phyloP scores from a whole-genome alignment of 73 alveolate genomes.

The Uronychia binucleata region DNA sequence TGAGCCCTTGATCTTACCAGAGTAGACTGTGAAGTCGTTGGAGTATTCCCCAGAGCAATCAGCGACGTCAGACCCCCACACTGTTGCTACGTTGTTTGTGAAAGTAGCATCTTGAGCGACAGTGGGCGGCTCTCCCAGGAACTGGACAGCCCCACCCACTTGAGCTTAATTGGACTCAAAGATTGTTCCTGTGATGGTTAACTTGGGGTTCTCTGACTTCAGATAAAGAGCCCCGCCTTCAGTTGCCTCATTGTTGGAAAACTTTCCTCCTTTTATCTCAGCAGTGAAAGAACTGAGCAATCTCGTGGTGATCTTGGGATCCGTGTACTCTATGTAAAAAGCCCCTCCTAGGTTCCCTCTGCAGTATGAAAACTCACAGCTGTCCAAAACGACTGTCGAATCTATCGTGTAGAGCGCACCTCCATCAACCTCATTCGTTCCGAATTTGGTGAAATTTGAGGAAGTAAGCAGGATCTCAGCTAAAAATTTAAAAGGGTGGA shows the following conservation, averaged over 20 bases:
- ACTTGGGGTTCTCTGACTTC: not conserved
- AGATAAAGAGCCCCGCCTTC: not conserved
- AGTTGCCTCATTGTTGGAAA: not conserved
- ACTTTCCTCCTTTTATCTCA: not conserved
- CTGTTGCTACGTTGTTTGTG: not conserved
- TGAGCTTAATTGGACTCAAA: not conserved
- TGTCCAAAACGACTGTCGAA: not conserved
- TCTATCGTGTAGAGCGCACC: not conserved
- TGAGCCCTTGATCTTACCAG: not conserved
- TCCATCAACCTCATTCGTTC: not conserved
- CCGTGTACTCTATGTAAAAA: not conserved
- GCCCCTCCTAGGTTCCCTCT: not conserved
- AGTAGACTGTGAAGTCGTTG: not conserved
- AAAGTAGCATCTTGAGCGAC: not conserved
- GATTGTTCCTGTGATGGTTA: not conserved
- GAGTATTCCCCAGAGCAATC: not conserved
- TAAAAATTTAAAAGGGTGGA: too few relatives aligned
- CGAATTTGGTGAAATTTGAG: not conserved
- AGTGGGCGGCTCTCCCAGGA: not conserved
- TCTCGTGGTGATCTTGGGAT: not conserved
- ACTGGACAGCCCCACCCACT: not conserved
- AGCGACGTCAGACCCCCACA: not conserved
- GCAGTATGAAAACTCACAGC: not conserved
- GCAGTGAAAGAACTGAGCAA: not conserved
- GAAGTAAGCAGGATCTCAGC: not conserved